These are phyloP conservation scores for Combretum micranthum DNA, from an alignment of 345 rosid species.

Conservation along the genomic window DNA sequence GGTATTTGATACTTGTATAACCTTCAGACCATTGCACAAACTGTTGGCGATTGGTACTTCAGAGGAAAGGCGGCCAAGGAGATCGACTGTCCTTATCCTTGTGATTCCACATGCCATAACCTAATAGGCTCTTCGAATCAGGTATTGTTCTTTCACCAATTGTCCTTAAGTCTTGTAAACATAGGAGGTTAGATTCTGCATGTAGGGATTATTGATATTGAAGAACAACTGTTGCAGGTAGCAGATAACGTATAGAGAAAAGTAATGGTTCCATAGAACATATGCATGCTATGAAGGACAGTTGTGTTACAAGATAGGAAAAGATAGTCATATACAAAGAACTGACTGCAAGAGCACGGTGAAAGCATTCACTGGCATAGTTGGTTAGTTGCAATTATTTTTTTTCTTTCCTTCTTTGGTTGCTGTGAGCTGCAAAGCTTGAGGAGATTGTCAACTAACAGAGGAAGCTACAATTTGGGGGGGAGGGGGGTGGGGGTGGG, in stretches of 20 bases:
- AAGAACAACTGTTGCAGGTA: conserved; percentile 14
- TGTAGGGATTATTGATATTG: not conserved
- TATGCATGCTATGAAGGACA: no score
- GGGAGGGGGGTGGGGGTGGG: no score
- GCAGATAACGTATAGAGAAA: conserved; percentile 1
- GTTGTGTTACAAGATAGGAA: no score
- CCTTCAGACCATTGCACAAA: conserved; percentile 64
- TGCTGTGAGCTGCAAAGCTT: no score
- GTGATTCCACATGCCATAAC: conserved; percentile 65
- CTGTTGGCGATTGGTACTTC: conserved; percentile 94
- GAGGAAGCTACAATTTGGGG: no score
- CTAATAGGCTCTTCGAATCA: conserved; percentile 35
- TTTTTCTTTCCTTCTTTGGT: no score
- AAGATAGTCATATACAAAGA: no score
- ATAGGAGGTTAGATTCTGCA: not conserved
- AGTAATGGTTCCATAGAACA: not conserved
- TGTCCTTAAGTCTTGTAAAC: not conserved
- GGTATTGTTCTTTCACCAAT: conserved; percentile 7
- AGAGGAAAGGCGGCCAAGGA: conserved; percentile 44
- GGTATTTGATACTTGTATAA: no score
- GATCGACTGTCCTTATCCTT: conserved; percentile 77
- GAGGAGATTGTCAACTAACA: no score
- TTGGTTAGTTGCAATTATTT: no score
- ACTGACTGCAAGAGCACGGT: no score
- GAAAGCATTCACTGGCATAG: no score